Base-by-base conservation (phyloP, 192 early-diverging fungal species). In the Cladochytrium replicatum region DNA sequence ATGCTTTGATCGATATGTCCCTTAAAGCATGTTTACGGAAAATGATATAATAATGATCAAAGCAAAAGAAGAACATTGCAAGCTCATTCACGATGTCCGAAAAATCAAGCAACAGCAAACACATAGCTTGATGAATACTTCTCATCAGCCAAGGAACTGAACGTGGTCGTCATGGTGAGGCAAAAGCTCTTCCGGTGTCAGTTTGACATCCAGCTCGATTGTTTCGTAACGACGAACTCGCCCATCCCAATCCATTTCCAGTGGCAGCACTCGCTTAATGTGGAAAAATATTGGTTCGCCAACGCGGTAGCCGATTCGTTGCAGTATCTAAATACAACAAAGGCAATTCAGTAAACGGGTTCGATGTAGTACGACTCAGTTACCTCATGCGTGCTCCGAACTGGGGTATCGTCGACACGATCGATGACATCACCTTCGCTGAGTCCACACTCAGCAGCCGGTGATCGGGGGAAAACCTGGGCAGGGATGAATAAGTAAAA, bases 401-500 rank as follows among this genome's bases (percentile, higher is more conserved):
- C 55, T 5, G 57, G 29, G 3, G 22, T 13, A 2, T 37, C 55
- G 29, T 73, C 61, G 6, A 69, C 58, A 21, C 45, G 40, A 0
- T 56, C 55, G 48, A 75, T 67, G 25, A 75, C 68, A 41, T 71
- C 67, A 1, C 69, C 69, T 23, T 64, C 65, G 4, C 37, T 7
- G 25, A 64, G 28, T 2, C 68, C 68, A 23, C 61, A 66, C 7
- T 43, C 32, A 3, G 46, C 40, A 27, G 61, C 64, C 8, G 71
- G 71, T 0, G 63, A 63, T 15, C 42, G 29, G 19, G 56, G 53
- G 13, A 43, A 37, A 13, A 68, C 48, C 23, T 54, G 29, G n/a
- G 51, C 31, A n/a, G n/a, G n/a, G 11, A 49, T 22, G 17, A 23
- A 26, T 9, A 41, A 6, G 43, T 22, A 11, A 15, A 24, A 0